Percentiles rank a stretch among this genome's conserved stretches.
Evolutionary conservation across 371 early-diverging fungal species (phyloP).

Genomic region (Smittium culicis): DNA sequence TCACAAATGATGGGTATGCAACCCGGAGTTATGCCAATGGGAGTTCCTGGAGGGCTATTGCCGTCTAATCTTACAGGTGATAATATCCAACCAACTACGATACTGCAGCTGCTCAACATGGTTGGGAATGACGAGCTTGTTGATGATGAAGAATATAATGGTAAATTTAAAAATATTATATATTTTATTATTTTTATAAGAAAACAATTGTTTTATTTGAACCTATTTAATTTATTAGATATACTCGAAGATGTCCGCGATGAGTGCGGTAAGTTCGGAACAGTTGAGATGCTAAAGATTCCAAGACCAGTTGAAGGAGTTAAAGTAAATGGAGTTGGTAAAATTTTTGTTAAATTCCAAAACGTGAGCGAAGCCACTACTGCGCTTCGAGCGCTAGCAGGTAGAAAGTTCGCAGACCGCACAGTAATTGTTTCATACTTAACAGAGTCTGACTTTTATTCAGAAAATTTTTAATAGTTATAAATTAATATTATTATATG

Average conservation of each 20-base stretch:
- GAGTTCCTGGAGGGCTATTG: background rate
- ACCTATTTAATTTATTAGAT: constrained; percentile 37
- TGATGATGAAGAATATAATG: constrained; percentile 76
- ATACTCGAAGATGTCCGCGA: constrained; percentile 81
- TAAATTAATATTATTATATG: background rate
- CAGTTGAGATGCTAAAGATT: constrained; percentile 61
- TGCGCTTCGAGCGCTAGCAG: constrained; percentile 77
- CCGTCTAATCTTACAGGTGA: constrained; percentile 2
- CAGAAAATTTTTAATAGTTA: constrained; percentile 39
- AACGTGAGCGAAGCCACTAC: constrained; percentile 39
- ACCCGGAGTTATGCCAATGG: constrained; percentile 2
- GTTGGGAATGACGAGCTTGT: constrained; percentile 74
- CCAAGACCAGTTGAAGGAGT: constrained; percentile 54
- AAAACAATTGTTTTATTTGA: constrained; percentile 7
- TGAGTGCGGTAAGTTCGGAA: constrained; percentile 79
- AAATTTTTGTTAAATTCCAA: constrained; percentile 75
- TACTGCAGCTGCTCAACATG: constrained; percentile 86
- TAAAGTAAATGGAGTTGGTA: constrained; percentile 61
- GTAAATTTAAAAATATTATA: constrained; percentile 28
- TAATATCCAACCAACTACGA: constrained; percentile 18
- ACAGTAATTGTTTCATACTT: constrained; percentile 82
- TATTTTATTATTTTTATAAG: constrained; percentile 2
- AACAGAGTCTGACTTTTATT: constrained; percentile 48
- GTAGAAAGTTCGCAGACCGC: constrained; percentile 84
- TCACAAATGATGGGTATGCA: constrained; percentile 3